Base-by-base conservation (phyloP, 208 protist genomes). In the Blastocrithidia nonstop region DNA sequence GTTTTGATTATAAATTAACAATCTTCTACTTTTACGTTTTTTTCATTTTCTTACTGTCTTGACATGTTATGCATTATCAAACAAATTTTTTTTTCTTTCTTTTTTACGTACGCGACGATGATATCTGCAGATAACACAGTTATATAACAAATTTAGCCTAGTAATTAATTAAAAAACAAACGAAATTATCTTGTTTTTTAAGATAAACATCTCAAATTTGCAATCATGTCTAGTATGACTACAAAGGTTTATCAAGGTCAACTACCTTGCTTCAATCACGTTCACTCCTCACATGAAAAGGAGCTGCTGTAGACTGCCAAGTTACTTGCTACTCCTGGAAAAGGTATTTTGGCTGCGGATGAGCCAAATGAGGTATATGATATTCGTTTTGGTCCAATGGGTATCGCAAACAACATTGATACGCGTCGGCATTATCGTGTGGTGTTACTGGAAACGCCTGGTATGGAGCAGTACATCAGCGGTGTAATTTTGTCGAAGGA, bases 401-500 rank as follows among this genome's bases (percentile, higher is more conserved):
- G 66, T n/a, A 57, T 98, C 11, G 84, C 86, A 55, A 98, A 98
- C 71, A 96, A 38, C 20, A 86, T 89, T 52, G 66, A 82, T 28
- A 94, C 97, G 70, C 84, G 96, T 54, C 80, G 87, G 43, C 69
- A 70, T 27, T 98, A 97, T 71, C 79, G 96, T 48, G 76, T 96
- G 50, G 54, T 97, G 13, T 57, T 98, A 32, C 49, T 82, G 23
- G 76, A 71, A 52, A 58, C 59, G 24, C 58, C 65, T 52, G 89
- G 64, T 27, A 45, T 95, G 15, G 74, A 82, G 46, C 50, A 97
- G 58, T 96, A 87, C 83, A 93, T 98, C 68, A 69, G 75, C 56
- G 96, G 96, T 54, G 93, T 96, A 33, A 98, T 98, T 58, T 52
- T 98, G 28, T 95, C 82, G 64, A 93, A 98, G 36, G 96, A 98